These are phyloP conservation scores for Papiliotrema laurentii DNA, from an alignment of 1,284 basidiomycete genomes.

Conservation along the genomic window DNA sequence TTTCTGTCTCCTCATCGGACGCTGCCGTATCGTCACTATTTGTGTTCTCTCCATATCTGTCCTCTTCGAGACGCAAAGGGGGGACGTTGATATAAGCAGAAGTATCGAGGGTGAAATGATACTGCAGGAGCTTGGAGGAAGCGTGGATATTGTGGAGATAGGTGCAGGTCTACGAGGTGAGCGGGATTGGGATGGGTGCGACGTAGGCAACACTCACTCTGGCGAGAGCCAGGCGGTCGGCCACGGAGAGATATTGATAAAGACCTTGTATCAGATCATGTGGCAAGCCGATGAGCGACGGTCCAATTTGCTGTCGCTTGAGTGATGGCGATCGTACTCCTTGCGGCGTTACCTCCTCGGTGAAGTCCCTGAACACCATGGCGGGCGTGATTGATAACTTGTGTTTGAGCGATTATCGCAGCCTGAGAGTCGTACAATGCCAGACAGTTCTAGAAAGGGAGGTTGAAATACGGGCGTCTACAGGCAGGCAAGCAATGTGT, in stretches of 20 bases:
- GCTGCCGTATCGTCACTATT: not conserved
- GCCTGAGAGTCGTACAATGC: too few species aligned
- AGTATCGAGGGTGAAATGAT: slow-evolving; percentile 22
- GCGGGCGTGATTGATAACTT: too few species aligned
- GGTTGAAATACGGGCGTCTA: too few species aligned
- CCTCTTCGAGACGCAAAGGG: too few species aligned
- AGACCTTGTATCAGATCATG: slow-evolving; percentile 31
- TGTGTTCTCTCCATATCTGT: too few species aligned
- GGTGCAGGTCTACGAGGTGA: slow-evolving; percentile 17
- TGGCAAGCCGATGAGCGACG: slow-evolving; percentile 15
- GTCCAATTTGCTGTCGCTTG: too few species aligned
- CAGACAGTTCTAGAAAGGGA: too few species aligned
- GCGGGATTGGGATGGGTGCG: not conserved
- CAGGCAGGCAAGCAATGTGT: too few species aligned
- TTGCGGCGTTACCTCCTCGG: not conserved
- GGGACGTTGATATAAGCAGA: slow-evolving; percentile 28
- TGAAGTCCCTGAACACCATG: not conserved
- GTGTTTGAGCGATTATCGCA: too few species aligned
- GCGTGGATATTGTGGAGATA: slow-evolving; percentile 11
- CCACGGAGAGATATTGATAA: slow-evolving; percentile 14
- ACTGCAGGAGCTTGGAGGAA: slow-evolving; percentile 20
- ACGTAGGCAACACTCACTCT: slow-evolving; percentile 16
- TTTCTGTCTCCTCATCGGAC: not conserved
- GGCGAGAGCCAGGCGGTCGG: slow-evolving; percentile 16
- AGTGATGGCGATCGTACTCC: too few species aligned